phyloP scores from a whole-genome alignment of 371 early-diverging fungal species.

The Funneliformis caledonium region DNA sequence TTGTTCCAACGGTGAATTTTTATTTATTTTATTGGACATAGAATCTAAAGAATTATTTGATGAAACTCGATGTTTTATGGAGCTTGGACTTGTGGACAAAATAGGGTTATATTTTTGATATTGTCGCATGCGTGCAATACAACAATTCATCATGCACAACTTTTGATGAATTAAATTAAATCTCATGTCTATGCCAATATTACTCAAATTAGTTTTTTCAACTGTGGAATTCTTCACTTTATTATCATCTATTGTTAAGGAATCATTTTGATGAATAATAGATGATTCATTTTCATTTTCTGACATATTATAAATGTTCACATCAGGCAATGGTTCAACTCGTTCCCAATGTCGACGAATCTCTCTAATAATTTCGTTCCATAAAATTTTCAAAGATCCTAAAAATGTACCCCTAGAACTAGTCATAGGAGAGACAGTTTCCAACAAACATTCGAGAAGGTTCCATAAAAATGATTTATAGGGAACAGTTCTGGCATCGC shows the following conservation, averaged over 20 bases:
- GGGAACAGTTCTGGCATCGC: slow-evolving; percentile 64
- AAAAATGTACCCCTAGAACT: slow-evolving; percentile 58
- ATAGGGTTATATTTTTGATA: slow-evolving; percentile 36
- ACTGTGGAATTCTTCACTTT: slow-evolving; percentile 38
- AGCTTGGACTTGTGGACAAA: slow-evolving; percentile 19
- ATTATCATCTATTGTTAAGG: slow-evolving; percentile 36
- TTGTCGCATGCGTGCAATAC: slow-evolving; percentile 62
- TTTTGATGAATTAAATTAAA: slow-evolving; percentile 85
- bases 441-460: slow-evolving; percentile 58
- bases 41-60: slow-evolving; percentile 14
- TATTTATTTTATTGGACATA: not conserved
- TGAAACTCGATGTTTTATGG: not conserved
- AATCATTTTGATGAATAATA: slow-evolving; percentile 32
- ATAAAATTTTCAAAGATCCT: slow-evolving; percentile 65
- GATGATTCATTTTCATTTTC: not conserved
- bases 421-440: slow-evolving; percentile 54
- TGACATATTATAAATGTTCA: slow-evolving; percentile 40
- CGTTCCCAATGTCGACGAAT: slow-evolving; percentile 73
- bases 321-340: slow-evolving; percentile 57
- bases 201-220: slow-evolving; percentile 41
- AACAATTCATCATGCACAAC: slow-evolving; percentile 90
- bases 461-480: slow-evolving; percentile 74
- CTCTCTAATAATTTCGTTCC: slow-evolving; percentile 66
- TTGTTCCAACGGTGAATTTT: slow-evolving; percentile 1
- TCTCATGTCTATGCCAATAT: slow-evolving; percentile 69